Base-by-base conservation (phyloP, 371 early-diverging fungal genomes). In the Mortierella sp. region DNA sequence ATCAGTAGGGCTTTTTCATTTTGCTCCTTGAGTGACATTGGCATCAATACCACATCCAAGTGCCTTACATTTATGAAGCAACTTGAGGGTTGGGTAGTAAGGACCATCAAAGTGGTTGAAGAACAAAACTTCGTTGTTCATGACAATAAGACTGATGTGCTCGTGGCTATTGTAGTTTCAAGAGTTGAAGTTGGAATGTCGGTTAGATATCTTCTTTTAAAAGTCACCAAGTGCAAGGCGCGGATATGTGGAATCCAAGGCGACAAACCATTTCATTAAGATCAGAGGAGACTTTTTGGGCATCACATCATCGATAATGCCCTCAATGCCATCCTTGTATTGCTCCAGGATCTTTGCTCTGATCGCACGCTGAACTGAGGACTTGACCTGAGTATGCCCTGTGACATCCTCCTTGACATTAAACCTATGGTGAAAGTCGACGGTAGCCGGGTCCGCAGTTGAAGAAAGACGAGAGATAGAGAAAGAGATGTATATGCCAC, bases 61-160 rank as follows among this genome's bases (percentile, higher is more conserved):
- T 57, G 28, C 8, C 32, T 84, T 92, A 96, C 95, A 98, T 88
- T 94, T 91, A 86, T 98, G 98, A 40, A 99, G 85, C 26, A 99
- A 86, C 22, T 90, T 90, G 24, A 99, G 89, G 16, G 93, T 94
- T 26, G 98, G 99, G 61, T 90, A 91, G 70, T 91, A 94, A 62
- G 96, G 96, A 12, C 97, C 98, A 76, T 97, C 97, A 84, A 95
- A 97, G 75, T 95, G 94, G 83, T 97, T 95, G 89, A 96, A 97
- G 83, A 97, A 98, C 26, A 97, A 87, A 39, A 96, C 88, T 70
- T 93, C 91, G 70, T 92, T 92, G 86, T 97, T 94, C 55, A 95
- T 87, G 22, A 93, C 87, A 60, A 96, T 88, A 45, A 98, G 89
- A 28, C 91, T 91, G 52, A 97, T 87, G 65, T 94, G 94, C 64